Percentiles rank a stretch among this genome's conserved stretches.
Conservation (phyloP, 495 filamentous ascomycete genomes). For the Neurospora tetraspora region DNA sequence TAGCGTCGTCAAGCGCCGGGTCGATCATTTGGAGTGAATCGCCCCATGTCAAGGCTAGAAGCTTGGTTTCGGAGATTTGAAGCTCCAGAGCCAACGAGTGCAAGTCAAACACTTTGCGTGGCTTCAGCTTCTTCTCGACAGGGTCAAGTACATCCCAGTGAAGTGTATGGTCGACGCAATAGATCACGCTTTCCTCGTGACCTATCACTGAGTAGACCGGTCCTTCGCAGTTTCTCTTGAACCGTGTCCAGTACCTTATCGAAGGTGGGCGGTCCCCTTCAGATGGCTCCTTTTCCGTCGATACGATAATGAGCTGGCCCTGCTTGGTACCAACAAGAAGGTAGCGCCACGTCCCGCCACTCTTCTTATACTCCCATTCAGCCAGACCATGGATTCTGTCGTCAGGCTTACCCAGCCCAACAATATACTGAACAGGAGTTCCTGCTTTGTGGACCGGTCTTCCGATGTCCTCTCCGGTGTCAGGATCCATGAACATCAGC, state of each 20-base stretch:
- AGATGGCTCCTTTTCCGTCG: conserved; percentile 14
- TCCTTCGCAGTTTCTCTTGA: conserved; percentile 25
- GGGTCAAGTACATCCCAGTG: conserved; percentile 38
- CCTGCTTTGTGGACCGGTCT: conserved; percentile 26
- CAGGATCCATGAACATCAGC: conserved; percentile 38
- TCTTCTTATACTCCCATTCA: conserved; percentile 37
- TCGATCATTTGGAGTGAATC: conserved; percentile 41
- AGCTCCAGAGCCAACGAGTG: conserved; percentile 35
- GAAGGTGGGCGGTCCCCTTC: conserved; percentile 1
- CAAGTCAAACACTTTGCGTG: conserved; percentile 25
- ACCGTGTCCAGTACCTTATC: conserved; percentile 37
- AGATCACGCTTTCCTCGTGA: conserved; percentile 34
- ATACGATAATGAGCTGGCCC: conserved; percentile 38
- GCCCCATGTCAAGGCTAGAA: conserved; percentile 31
- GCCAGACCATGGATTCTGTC: conserved; percentile 32
- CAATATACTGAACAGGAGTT: conserved; percentile 22
- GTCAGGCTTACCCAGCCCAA: conserved; percentile 28
- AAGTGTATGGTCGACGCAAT: conserved; percentile 30
- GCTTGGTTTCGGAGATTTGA: conserved; percentile 25
- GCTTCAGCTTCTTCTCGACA: conserved; percentile 32
- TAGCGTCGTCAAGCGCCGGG: not conserved
- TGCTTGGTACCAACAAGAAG: conserved; percentile 30
- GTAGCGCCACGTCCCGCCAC: conserved; percentile 32
- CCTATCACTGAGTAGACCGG: conserved; percentile 34
- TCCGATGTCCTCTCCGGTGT: conserved; percentile 36